Percentiles rank a stretch among this genome's conserved stretches.
Conservation (phyloP, 306 rosid genomes). For the Corylus heterophylla region DNA sequence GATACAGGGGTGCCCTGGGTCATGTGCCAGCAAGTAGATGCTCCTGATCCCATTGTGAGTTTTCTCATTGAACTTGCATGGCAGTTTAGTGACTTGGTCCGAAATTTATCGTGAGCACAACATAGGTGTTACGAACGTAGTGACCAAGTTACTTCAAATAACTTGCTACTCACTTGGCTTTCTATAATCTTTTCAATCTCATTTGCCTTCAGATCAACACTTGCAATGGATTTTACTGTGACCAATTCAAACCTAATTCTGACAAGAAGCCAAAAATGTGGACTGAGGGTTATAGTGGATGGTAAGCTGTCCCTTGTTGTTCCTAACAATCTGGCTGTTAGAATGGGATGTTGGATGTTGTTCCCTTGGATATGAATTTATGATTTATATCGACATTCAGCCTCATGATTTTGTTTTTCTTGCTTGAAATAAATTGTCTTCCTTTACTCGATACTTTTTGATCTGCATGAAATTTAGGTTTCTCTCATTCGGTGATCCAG, state of each 20-base stretch:
- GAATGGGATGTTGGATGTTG: background rate
- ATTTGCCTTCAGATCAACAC: conserved; percentile 67
- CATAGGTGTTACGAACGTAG: background rate
- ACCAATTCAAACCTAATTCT: conserved; percentile 82
- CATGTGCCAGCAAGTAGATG: conserved; percentile 90
- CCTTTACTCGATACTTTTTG: background rate
- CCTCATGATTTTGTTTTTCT: background rate
- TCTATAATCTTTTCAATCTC: conserved; percentile 5
- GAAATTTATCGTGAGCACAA: background rate
- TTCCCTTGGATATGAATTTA: conserved; percentile 15
- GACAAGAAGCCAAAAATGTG: conserved; percentile 81
- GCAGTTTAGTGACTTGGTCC: background rate
- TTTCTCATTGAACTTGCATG: conserved; percentile 15
- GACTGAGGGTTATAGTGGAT: conserved; percentile 95
- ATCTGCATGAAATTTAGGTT: conserved; percentile 50
- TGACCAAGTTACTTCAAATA: conserved; percentile 9
- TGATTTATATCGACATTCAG: background rate
- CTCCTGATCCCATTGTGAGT: conserved; percentile 92
- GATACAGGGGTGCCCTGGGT: conserved; percentile 98
- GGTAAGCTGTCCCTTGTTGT: conserved; percentile 45
- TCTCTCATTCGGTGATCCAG: conserved; percentile 76
- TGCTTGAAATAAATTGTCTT: background rate
- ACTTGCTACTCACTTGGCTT: conserved; percentile 5
- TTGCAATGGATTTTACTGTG: conserved; percentile 90
- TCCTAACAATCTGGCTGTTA: conserved; percentile 9